A percentile compares a stretch with the other conserved stretches of the same genome.
These are phyloP conservation scores for Priceomyces haplophilus DNA, from an alignment of 805 yeast genomes.

Conservation along the genomic window DNA sequence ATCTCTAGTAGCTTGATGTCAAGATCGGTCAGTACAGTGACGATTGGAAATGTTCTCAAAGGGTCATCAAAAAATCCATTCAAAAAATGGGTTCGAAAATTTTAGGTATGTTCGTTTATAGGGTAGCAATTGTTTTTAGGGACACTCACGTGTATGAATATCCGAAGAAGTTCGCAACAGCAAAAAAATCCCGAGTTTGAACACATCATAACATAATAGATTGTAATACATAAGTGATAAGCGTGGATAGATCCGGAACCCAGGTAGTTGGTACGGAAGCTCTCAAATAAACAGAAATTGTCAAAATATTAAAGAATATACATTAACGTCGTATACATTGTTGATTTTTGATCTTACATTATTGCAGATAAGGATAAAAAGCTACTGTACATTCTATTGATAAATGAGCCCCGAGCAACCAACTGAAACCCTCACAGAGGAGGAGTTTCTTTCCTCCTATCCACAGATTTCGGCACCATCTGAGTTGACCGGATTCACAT, in stretches of 20 bases:
- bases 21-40: conserved; percentile 20
- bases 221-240: neutral
- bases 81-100: conserved; percentile 37
- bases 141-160: conserved; percentile 1
- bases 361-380: neutral
- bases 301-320: neutral
- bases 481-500: conserved; percentile 73
- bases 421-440: conserved; percentile 24
- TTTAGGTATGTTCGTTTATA: conserved; percentile 3
- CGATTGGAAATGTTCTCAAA: conserved; percentile 22
- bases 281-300: neutral
- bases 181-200: conserved; percentile 1
- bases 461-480: conserved; percentile 69
- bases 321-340: neutral
- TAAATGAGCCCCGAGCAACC: neutral
- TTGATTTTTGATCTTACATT: neutral
- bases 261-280: neutral
- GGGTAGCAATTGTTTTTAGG: neutral
- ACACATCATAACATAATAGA: neutral
- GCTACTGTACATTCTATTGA: no score
- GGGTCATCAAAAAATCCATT: conserved; percentile 34
- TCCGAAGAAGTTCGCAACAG: no score
- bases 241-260: neutral
- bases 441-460: conserved; percentile 52
- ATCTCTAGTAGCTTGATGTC: conserved; percentile 7